phyloP scores from a whole-genome alignment of 2,329 filamentous ascomycete genomes.

The Pseudopyricularia javanii region DNA sequence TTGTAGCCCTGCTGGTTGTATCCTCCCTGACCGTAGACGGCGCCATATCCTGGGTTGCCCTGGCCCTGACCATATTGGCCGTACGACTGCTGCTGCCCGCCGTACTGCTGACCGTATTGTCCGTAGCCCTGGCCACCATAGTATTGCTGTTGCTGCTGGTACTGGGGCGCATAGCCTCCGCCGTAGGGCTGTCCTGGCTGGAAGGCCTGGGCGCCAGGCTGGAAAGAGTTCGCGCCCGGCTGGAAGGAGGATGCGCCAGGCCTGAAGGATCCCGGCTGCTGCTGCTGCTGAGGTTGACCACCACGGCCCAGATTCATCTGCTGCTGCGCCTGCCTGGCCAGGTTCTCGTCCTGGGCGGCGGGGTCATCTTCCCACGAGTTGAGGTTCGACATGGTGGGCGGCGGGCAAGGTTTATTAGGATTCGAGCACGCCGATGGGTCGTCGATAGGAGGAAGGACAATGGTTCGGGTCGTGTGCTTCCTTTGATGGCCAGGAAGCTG shows the following conservation, averaged over 20 bases:
- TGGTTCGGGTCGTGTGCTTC: background rate
- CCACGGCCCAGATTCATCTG: constrained; percentile 59
- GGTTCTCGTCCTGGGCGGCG: constrained; percentile 62
- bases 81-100: constrained; percentile 26
- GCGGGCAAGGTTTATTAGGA: background rate
- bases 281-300: constrained; percentile 19
- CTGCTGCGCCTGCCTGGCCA: constrained; percentile 64
- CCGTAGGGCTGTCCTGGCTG: constrained; percentile 41
- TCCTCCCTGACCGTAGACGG: constrained; percentile 24
- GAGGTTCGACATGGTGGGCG: constrained; percentile 63
- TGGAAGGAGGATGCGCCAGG: constrained; percentile 61
- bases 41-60: constrained; percentile 21
- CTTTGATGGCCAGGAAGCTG: background rate
- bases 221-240: constrained; percentile 56
- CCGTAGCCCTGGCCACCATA: constrained; percentile 31
- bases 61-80: constrained; percentile 32
- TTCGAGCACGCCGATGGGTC: constrained; percentile 1
- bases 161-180: constrained; percentile 42
- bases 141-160: constrained; percentile 41
- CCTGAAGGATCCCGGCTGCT: constrained; percentile 48
- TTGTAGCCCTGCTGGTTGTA: constrained; percentile 38
- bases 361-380: constrained; percentile 94
- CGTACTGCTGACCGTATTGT: constrained; percentile 33
- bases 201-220: constrained; percentile 16
- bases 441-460: background rate